Conservation (phyloP, 208 protist genomes). For the Strigomonas culicis region DNA sequence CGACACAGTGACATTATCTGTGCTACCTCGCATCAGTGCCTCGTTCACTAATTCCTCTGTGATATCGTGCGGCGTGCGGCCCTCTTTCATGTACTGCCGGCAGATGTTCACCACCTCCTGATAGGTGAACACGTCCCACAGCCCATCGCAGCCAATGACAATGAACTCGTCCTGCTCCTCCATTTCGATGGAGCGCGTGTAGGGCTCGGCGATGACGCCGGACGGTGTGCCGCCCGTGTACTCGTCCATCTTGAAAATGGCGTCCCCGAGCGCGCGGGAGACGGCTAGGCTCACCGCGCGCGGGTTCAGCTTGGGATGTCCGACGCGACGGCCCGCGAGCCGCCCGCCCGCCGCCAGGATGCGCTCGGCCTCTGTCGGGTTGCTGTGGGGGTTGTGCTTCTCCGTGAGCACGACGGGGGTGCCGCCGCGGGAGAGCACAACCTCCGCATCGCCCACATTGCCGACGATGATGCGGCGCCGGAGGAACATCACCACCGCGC, state of each 20-base stretch:
- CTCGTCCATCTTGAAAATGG: slow-evolving; percentile 78
- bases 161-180: slow-evolving; percentile 76
- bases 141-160: slow-evolving; percentile 88
- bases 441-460: slow-evolving; percentile 85
- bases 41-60: slow-evolving; percentile 61
- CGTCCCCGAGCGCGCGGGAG: slow-evolving; percentile 92
- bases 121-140: slow-evolving; percentile 91
- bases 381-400: slow-evolving; percentile 70
- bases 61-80: slow-evolving; percentile 32
- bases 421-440: slow-evolving; percentile 67
- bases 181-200: slow-evolving; percentile 40
- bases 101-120: slow-evolving; percentile 75
- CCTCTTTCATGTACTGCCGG: slow-evolving; percentile 22
- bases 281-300: slow-evolving; percentile 82
- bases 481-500: slow-evolving; percentile 58
- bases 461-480: slow-evolving; percentile 56
- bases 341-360: slow-evolving; percentile 79
- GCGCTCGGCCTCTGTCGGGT: slow-evolving; percentile 65
- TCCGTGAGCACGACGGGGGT: slow-evolving; percentile 59
- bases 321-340: slow-evolving; percentile 86
- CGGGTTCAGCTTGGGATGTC: slow-evolving; percentile 80
- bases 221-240: slow-evolving; percentile 74
- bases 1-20: slow-evolving; percentile 83
- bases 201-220: slow-evolving; percentile 67
- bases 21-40: slow-evolving; percentile 60